Evolutionary conservation across 176 grass and related monocot genomes (phyloP).

Genomic region (Urochloa ruziziensis): DNA sequence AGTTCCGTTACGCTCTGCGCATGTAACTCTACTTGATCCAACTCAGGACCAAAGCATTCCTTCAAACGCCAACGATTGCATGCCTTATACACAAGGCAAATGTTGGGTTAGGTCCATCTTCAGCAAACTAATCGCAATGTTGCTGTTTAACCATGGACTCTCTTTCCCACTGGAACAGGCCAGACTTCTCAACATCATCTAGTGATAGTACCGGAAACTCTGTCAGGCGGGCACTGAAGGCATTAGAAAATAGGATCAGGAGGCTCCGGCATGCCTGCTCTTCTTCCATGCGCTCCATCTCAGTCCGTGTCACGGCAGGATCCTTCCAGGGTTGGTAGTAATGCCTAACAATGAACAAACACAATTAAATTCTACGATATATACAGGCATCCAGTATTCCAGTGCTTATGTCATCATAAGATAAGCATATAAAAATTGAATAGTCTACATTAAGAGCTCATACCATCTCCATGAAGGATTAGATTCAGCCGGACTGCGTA

Average conservation of each 20-base stretch:
- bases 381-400: too few species aligned
- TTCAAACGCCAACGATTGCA: neutral
- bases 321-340: slow-evolving; percentile 79
- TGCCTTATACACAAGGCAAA: neutral
- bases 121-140: neutral
- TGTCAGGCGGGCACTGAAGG: slow-evolving; percentile 33
- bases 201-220: slow-evolving; percentile 43
- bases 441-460: neutral
- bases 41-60: neutral
- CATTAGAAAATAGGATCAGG: slow-evolving; percentile 60
- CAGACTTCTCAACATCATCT: slow-evolving; percentile 47
- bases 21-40: neutral
- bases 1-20: neutral
- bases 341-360: slow-evolving; percentile 55
- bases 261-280: slow-evolving; percentile 75
- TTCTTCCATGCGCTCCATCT: slow-evolving; percentile 59
- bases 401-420: too few species aligned
- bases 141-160: slow-evolving; percentile 22
- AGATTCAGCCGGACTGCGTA: slow-evolving; percentile 59
- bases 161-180: slow-evolving; percentile 63
- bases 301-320: slow-evolving; percentile 33
- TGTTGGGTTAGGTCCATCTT: neutral
- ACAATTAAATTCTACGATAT: too few species aligned
- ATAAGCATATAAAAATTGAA: neutral
- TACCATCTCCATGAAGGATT: slow-evolving; percentile 97